phyloP scores from a whole-genome alignment of 257 asterid genomes.

The Nicotiana obtusifolia region DNA sequence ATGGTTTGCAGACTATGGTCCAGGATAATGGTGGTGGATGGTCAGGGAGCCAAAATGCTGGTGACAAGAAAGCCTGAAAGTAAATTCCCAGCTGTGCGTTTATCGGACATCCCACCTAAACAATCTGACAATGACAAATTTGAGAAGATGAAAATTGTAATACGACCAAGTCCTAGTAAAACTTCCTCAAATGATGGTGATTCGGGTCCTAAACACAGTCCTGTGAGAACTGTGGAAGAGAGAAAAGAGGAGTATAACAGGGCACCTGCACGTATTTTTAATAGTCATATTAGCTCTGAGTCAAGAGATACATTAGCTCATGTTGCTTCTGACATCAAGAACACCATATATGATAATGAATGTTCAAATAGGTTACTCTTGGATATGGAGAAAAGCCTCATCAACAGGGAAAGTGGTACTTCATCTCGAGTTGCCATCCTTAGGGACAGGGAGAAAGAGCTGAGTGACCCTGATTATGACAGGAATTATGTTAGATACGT shows the following conservation, averaged over 20 bases:
- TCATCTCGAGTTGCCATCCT: slow-evolving; percentile 80
- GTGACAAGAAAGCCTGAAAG: slow-evolving; percentile 63
- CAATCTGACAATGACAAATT: slow-evolving; percentile 49
- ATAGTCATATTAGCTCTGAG: slow-evolving; percentile 43
- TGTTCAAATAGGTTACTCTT: slow-evolving; percentile 37
- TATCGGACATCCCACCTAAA: slow-evolving; percentile 75
- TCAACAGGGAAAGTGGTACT: slow-evolving; percentile 41
- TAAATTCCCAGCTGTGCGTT: slow-evolving; percentile 56
- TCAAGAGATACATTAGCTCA: slow-evolving; percentile 31
- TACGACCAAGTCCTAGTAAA: slow-evolving; percentile 64
- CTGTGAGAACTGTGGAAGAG: slow-evolving; percentile 76
- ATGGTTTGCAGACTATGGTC: slow-evolving; percentile 75
- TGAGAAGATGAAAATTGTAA: slow-evolving; percentile 63
- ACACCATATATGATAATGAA: slow-evolving; percentile 40
- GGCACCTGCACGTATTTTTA: slow-evolving; percentile 91
- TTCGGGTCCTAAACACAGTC: slow-evolving; percentile 42
- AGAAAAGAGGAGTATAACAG: slow-evolving; percentile 88
- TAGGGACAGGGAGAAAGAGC: slow-evolving; percentile 97
- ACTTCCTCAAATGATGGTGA: slow-evolving; percentile 34
- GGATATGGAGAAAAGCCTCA: slow-evolving; percentile 42
- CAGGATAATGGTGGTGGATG: slow-evolving; percentile 64
- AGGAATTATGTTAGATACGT: slow-evolving; percentile 87
- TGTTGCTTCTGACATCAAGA: slow-evolving; percentile 41
- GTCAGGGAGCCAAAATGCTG: slow-evolving; percentile 63
- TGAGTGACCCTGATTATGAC: slow-evolving; percentile 90